phyloP scores from a whole-genome alignment of 345 rosid genomes.

The Corchorus olitorius region DNA sequence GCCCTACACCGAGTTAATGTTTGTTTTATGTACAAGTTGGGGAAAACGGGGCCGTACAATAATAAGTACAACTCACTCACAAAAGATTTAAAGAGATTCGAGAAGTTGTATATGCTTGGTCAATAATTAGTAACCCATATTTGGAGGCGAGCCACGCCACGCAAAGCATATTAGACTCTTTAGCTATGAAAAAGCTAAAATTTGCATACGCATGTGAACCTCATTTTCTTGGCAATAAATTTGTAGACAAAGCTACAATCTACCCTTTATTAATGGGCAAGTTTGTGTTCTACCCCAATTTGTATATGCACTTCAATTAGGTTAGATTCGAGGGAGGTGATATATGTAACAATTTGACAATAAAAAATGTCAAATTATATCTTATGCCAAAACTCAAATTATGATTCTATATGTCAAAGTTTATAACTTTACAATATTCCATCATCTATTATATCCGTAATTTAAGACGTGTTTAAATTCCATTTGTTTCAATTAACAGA shows the following conservation, averaged over 20 bases:
- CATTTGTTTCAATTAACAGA: too few relatives aligned
- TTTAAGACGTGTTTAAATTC: too few relatives aligned
- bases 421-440: too few relatives aligned
- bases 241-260: slow-evolving; percentile 9
- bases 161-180: background rate
- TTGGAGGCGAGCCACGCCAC: background rate
- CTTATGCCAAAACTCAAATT: too few relatives aligned
- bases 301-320: background rate
- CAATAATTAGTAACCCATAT: background rate
- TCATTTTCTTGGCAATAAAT: slow-evolving; percentile 10
- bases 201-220: slow-evolving; percentile 16
- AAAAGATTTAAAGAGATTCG: background rate
- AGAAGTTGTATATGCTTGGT: background rate
- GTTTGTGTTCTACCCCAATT: background rate
- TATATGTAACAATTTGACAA: background rate
- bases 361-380: background rate
- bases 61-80: background rate
- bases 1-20: background rate
- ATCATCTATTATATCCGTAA: too few relatives aligned
- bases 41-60: background rate
- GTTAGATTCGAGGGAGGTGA: background rate
- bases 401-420: too few relatives aligned
- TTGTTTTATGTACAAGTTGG: background rate
- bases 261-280: slow-evolving; percentile 13
- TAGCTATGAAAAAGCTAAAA: slow-evolving; percentile 16